A percentile compares a stretch with the other conserved stretches of the same genome.
Conservation (phyloP, 345 rosid genomes). For the Tarenaya hassleriana region DNA sequence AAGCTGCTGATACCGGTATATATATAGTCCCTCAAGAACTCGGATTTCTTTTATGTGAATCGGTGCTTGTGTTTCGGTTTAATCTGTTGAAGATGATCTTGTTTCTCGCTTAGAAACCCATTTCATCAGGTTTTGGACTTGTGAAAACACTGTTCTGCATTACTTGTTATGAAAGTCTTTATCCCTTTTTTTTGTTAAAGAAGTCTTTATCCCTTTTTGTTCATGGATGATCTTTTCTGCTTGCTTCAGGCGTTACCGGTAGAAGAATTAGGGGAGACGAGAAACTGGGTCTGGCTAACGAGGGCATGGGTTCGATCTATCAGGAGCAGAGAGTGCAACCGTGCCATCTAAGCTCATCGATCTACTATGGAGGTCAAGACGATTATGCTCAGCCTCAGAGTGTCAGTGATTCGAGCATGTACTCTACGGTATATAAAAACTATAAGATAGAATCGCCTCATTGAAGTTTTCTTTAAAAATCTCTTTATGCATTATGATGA, state of each 20-base stretch:
- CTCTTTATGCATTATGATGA: too few relatives aligned
- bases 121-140: too few relatives aligned
- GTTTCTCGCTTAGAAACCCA: too few relatives aligned
- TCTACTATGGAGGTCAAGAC: conserved; percentile 82
- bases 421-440: conserved; percentile 40
- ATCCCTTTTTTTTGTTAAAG: too few relatives aligned
- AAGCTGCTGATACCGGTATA: conserved; percentile 33
- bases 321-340: conserved; percentile 62
- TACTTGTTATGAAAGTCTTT: too few relatives aligned
- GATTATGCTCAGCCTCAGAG: conserved; percentile 39
- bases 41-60: too few relatives aligned
- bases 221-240: neutral
- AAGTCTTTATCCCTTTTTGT: neutral
- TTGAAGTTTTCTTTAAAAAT: too few relatives aligned
- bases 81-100: too few relatives aligned
- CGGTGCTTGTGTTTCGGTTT: too few relatives aligned
- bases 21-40: neutral
- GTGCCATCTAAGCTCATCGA: conserved; percentile 70
- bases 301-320: conserved; percentile 35
- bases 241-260: conserved; percentile 30
- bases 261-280: conserved; percentile 35
- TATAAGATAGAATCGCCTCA: too few relatives aligned
- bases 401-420: conserved; percentile 33
- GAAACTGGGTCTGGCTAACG: too few relatives aligned
- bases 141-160: neutral